Base-by-base conservation (phyloP, 805 yeast genomes). In the Ogataea minuta region DNA sequence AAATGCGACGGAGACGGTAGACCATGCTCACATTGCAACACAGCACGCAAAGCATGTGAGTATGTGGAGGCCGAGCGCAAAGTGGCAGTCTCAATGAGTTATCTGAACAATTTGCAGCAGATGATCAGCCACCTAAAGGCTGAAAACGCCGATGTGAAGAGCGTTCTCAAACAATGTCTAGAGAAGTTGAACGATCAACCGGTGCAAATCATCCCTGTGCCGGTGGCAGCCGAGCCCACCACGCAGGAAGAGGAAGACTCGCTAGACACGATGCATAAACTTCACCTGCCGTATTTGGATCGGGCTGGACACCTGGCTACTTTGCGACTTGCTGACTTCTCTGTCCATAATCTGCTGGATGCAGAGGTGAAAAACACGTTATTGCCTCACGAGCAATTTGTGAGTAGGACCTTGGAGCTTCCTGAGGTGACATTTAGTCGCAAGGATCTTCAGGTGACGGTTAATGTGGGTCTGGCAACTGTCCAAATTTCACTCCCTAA, bases 1-100 rank as follows among this genome's bases (percentile, higher is more conserved):
- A 72, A 81, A 43, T 82, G 90, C 52, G 84, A 85, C 4, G 85
- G 86, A 2, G 28, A 31, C 15, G 84, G 83, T 3, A 71, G 72
- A 34, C 85, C 86, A 0, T 82, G 90, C 55, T 60, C 64, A 40
- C 77, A 77, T 48, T 82, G 90, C 54, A 62, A 60, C n/a, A 54
- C 69, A 32, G 76, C 79, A 9, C 70, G 69, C 39, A 66, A 76
- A 6, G 66, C 67, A 15, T 82, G 90, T 62, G 85, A 80, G 51
- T 82, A 80, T 49, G 70, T 72, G 15, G 84, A 77, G 50, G 80
- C 78, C 5, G 81, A 78, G 34, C 77, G 76, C 62, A 80, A 81
- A 50, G 68, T 81, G 12, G 81, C 78, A 13, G 79, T 81, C 0
- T 76, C 86, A 0, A 70, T 79, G 74, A 75, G 73, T 44, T 80